phyloP scores from a whole-genome alignment of 208 protist genomes.

The Wallacemonas sp. region DNA sequence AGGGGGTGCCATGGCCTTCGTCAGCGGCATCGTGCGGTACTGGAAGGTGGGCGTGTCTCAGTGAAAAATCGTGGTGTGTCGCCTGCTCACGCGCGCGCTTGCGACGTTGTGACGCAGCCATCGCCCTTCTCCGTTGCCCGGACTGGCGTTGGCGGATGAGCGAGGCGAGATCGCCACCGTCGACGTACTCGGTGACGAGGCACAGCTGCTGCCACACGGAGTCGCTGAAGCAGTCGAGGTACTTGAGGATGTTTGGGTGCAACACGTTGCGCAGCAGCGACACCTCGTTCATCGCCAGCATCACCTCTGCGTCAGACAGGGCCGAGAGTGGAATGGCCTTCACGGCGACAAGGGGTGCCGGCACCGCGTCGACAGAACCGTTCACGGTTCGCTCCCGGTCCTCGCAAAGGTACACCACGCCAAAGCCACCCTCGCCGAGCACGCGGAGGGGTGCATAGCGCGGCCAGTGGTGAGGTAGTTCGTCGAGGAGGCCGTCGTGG shows the following conservation, averaged over 20 bases:
- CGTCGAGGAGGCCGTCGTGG: neutral
- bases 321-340: constrained; percentile 56
- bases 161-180: constrained; percentile 71
- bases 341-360: constrained; percentile 53
- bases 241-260: constrained; percentile 83
- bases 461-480: constrained; percentile 34
- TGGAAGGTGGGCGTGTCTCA: neutral
- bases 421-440: constrained; percentile 69
- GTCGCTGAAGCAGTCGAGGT: constrained; percentile 85
- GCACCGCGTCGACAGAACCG: no score
- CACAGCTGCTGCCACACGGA: constrained; percentile 58
- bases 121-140: no score
- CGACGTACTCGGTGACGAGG: constrained; percentile 83
- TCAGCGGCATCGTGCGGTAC: neutral
- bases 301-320: constrained; percentile 62
- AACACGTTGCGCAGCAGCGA: constrained; percentile 62
- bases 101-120: no score
- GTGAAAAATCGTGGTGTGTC: no score
- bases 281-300: constrained; percentile 78
- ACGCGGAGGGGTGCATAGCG: constrained; percentile 47
- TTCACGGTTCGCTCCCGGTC: no score
- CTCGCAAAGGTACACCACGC: constrained; percentile 75
- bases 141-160: constrained; percentile 14
- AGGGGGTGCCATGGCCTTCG: neutral
- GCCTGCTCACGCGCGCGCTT: no score